A percentile compares a stretch with the other conserved stretches of the same genome.
These are phyloP conservation scores for Cyberlindnera mrakii DNA, from an alignment of 805 yeast species.

Conservation along the genomic window DNA sequence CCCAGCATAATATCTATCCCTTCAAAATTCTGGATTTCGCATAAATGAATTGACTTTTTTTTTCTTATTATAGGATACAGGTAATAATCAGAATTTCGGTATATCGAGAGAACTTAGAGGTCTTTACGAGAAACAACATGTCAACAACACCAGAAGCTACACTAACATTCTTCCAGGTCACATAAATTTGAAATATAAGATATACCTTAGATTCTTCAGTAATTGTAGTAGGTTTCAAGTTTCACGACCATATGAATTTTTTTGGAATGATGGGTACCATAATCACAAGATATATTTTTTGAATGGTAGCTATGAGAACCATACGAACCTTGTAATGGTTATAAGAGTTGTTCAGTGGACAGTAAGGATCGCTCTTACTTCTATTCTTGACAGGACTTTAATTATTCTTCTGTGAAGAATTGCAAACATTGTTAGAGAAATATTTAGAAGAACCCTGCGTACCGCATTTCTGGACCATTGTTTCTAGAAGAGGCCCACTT, in stretches of 20 bases:
- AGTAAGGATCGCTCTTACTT: not conserved
- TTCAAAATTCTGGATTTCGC: too few relatives aligned
- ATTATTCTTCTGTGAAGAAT: not conserved
- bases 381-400: not conserved
- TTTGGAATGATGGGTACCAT: not conserved
- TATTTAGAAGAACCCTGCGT: too few relatives aligned
- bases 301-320: not conserved
- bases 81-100: too few relatives aligned
- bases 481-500: not conserved
- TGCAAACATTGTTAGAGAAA: not conserved
- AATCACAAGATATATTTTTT: not conserved
- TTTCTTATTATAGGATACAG: too few relatives aligned
- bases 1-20: too few relatives aligned
- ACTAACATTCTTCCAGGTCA: too few relatives aligned
- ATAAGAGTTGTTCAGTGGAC: not conserved
- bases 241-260: not conserved
- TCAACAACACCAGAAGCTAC: too few relatives aligned
- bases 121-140: too few relatives aligned
- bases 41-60: too few relatives aligned
- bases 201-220: not conserved
- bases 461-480: not conserved
- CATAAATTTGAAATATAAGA: too few relatives aligned
- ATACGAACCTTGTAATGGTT: not conserved
- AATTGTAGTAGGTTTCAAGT: not conserved
- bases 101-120: too few relatives aligned